Base-by-base conservation (phyloP, 2,329 filamentous ascomycete species). In the Cladosporium sphaerospermum region DNA sequence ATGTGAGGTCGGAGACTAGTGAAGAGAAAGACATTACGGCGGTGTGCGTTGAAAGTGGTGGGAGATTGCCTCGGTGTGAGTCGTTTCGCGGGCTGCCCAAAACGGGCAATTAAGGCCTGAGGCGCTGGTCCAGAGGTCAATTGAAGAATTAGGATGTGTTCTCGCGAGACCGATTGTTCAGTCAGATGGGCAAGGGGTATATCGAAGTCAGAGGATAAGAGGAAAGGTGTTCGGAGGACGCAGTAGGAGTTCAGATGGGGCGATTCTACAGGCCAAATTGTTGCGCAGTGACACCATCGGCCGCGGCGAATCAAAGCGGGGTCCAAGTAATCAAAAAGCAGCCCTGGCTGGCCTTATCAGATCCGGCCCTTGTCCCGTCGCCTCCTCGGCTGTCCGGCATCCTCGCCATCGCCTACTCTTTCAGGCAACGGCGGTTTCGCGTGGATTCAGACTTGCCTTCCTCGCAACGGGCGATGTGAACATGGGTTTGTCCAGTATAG, bases 1-100 rank as follows among this genome's bases (percentile, higher is more conserved):
- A 74, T 47, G 73, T 74, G 55, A 78, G 69, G 60, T 78, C 75
- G 62, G 73, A 75, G 61, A 78, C 75, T 56, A 78, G 73, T 43
- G 72, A 75, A 37, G 75, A 78, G 68, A 78, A 78, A 9, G 75
- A 78, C 75, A 78, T 78, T 59, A 55, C 57, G 39, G 18, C 33
- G 11, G 42, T 32, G 23, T 11, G 31, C 33, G 36, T n/a, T 14
- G 13, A 10, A 41, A 9, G 39, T 28, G 28, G 16, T 45, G 2
- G 28, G 16, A 9, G 1, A 2, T 19, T 11, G 19, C 5, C 8
- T 45, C 23, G 23, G 23, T 14, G 18, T 45, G 19, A 36, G 31
- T 9, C 16, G 16, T 10, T 9, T 23, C 28, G n/a, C 16, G 16
- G 13, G 7, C 10, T 33, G 45, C 45, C 45, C 45, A 28, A 7